Conservation (phyloP, 176 grass and related monocot species). For the Eragrostis nindensis region DNA sequence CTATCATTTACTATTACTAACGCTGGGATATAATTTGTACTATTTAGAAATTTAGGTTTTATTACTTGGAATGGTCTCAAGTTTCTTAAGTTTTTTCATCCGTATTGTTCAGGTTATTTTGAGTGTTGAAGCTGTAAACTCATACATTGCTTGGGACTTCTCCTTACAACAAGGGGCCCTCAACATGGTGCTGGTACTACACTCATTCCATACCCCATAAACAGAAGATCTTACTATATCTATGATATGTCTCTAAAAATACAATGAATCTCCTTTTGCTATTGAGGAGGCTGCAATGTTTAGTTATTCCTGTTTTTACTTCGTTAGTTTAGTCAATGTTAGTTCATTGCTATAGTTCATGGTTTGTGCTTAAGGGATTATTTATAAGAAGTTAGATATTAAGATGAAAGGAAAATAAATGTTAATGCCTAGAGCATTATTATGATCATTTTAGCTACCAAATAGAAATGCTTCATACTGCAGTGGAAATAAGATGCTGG, state of each 20-base stretch:
- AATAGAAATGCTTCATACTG: background rate
- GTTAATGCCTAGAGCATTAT: background rate
- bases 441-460: constrained; percentile 2
- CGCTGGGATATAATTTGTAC: background rate
- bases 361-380: background rate
- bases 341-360: background rate
- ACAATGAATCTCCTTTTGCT: background rate
- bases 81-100: constrained; percentile 15
- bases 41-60: constrained; percentile 13
- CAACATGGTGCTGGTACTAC: constrained; percentile 64
- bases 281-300: background rate
- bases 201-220: constrained; percentile 17
- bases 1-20: background rate
- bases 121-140: constrained; percentile 87
- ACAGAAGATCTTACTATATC: background rate
- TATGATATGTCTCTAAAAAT: constrained; percentile 1
- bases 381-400: background rate
- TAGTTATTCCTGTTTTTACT: background rate
- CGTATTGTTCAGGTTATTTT: constrained; percentile 81
- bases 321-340: background rate
- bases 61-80: constrained; percentile 8
- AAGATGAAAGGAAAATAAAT: background rate
- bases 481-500: background rate
- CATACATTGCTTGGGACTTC: constrained; percentile 99
- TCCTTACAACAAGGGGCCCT: constrained; percentile 86